Conservation (phyloP, 371 early-diverging fungal species). For the Mucor saturninus region DNA sequence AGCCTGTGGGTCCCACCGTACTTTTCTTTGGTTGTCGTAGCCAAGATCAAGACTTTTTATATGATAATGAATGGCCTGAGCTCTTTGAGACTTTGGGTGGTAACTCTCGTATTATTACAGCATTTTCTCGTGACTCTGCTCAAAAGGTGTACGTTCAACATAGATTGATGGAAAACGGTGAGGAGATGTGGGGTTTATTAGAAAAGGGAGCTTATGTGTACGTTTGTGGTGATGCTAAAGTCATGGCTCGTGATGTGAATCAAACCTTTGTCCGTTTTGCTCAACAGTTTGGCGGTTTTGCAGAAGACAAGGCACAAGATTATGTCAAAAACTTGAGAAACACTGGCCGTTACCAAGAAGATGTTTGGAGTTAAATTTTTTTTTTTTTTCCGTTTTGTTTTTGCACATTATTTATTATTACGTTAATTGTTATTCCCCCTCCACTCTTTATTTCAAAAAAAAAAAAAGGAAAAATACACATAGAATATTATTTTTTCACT, state of each 20-base stretch:
- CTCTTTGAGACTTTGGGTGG: slow-evolving; percentile 63
- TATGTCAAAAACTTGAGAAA: slow-evolving; percentile 85
- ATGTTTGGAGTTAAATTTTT: slow-evolving; percentile 84
- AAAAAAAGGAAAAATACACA: too few species aligned
- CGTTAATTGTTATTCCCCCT: not conserved
- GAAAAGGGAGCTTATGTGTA: slow-evolving; percentile 82
- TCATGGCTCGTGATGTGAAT: slow-evolving; percentile 94
- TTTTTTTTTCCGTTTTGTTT: not conserved
- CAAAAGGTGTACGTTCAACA: slow-evolving; percentile 93
- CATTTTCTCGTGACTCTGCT: slow-evolving; percentile 83
- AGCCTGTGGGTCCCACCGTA: slow-evolving; percentile 78
- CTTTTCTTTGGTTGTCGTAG: slow-evolving; percentile 95
- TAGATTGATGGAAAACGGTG: slow-evolving; percentile 65
- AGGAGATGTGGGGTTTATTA: slow-evolving; percentile 77
- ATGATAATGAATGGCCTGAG: slow-evolving; percentile 83
- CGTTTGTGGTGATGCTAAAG: slow-evolving; percentile 96
- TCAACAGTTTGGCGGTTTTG: slow-evolving; percentile 66
- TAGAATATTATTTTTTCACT: too few species aligned
- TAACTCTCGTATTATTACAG: slow-evolving; percentile 72
- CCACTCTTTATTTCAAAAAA: not conserved
- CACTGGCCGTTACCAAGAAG: slow-evolving; percentile 90
- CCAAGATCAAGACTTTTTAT: slow-evolving; percentile 84
- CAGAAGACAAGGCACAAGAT: slow-evolving; percentile 68
- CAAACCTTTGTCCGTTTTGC: slow-evolving; percentile 72
- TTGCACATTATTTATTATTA: not conserved